These are phyloP conservation scores for Microthyrium microscopicum DNA, from an alignment of 2,329 filamentous ascomycete genomes.

Conservation along the genomic window DNA sequence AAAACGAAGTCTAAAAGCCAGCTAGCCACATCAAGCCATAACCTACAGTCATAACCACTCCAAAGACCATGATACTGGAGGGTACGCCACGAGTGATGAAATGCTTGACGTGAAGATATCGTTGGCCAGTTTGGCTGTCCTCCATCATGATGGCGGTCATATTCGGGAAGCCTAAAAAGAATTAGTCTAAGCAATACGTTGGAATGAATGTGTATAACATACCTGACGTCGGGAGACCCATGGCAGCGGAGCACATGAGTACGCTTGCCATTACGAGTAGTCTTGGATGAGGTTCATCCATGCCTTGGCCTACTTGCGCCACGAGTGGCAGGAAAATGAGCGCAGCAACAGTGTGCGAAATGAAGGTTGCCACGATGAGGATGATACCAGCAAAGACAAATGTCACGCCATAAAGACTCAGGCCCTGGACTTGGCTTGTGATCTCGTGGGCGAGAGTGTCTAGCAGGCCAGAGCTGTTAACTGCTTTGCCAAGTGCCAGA, in stretches of 20 bases:
- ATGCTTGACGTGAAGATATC: slow-evolving; percentile 83
- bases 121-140: slow-evolving; percentile 72
- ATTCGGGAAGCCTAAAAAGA: slow-evolving; percentile 16
- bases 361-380: slow-evolving; percentile 88
- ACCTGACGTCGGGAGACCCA: slow-evolving; percentile 90
- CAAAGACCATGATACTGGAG: slow-evolving; percentile 63
- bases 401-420: slow-evolving; percentile 73
- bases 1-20: slow-evolving; percentile 33
- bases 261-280: slow-evolving; percentile 88
- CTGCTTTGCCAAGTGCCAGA: slow-evolving; percentile 79
- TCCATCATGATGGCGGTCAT: slow-evolving; percentile 74
- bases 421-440: slow-evolving; percentile 52
- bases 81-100: slow-evolving; percentile 91
- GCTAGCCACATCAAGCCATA: slow-evolving; percentile 77
- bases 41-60: slow-evolving; percentile 72
- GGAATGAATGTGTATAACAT: too few relatives aligned
- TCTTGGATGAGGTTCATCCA: slow-evolving; percentile 86
- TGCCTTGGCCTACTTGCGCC: slow-evolving; percentile 63
- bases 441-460: slow-evolving; percentile 74
- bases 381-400: slow-evolving; percentile 75
- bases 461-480: slow-evolving; percentile 80
- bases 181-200: too few relatives aligned
- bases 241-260: slow-evolving; percentile 93
- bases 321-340: slow-evolving; percentile 89
- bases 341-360: slow-evolving; percentile 91